Conservation (phyloP, 1,139 yeast genomes). For the Zygosaccharomyces pseudobailii region DNA sequence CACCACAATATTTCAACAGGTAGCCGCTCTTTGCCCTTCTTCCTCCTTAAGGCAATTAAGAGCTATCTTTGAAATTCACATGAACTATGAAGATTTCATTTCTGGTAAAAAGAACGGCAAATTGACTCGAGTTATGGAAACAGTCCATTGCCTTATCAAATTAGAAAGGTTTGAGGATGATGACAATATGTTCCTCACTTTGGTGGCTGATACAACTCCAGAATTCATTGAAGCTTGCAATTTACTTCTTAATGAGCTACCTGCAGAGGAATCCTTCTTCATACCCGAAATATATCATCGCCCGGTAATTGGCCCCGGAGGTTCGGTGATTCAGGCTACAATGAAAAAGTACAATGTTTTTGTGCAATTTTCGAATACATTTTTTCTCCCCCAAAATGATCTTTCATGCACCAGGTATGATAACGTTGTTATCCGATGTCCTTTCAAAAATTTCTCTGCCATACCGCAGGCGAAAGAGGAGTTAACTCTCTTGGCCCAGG, state of each 20-base stretch:
- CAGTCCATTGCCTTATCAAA: conserved; percentile 54
- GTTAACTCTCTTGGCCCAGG: conserved; percentile 44
- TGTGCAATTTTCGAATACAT: conserved; percentile 76
- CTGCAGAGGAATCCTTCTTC: conserved; percentile 75
- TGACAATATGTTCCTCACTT: conserved; percentile 58
- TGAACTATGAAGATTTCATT: conserved; percentile 76
- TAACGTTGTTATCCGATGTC: conserved; percentile 89
- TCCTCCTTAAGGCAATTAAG: conserved; percentile 29
- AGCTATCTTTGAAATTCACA: conserved; percentile 58
- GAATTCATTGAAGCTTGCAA: conserved; percentile 53
- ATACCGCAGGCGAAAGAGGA: conserved; percentile 67
- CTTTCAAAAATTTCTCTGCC: conserved; percentile 69
- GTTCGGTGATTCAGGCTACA: conserved; percentile 80
- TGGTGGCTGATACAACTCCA: conserved; percentile 46
- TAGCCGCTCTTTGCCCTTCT: conserved; percentile 7
- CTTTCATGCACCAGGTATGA: conserved; percentile 58
- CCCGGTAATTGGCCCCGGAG: conserved; percentile 93
- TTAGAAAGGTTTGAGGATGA: conserved; percentile 54
- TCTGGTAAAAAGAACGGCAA: conserved; percentile 96
- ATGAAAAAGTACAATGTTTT: conserved; percentile 94
- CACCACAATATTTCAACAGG: conserved; percentile 5
- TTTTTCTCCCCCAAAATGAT: conserved; percentile 45
- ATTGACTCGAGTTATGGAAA: conserved; percentile 72
- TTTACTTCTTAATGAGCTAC: conserved; percentile 76
- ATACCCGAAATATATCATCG: conserved; percentile 94